Base-by-base conservation (phyloP, 495 filamentous ascomycete genomes). In the Penicillium bovifimosum region DNA sequence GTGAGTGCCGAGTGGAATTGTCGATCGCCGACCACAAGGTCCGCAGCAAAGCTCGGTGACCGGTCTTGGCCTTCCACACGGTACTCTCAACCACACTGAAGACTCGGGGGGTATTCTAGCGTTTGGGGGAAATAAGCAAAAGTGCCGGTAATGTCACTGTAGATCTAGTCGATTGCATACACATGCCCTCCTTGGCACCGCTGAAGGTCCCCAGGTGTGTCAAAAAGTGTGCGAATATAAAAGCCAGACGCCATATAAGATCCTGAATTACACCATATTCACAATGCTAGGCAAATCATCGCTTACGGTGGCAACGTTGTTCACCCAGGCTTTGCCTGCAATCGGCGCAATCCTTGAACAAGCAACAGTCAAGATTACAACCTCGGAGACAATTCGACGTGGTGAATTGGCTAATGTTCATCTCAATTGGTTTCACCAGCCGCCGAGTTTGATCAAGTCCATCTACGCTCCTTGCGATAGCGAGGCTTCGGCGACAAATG, bases 401-500 rank as follows among this genome's bases (percentile, higher is more conserved):
- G 53, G 53, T 14, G 47, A 52, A 26, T 28, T 56, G 28, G 47
- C 53, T 8, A 56, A 56, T 31, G 28, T 56, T 13, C 26, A 56
- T 38, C 34, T 56, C 9, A 9, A 47, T 18, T 56, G 53, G 53
- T 6, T 9, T 18, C 8, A 18, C 1, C 17, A 33, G 2, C 11
- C 34, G 10, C 41, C 53, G 1, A 51, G 18, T 10, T 3, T 16
- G 13, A 51, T 56, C 13, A 52, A 51, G 17, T 35, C 53, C 4
- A 18, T 28, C 10, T 56, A 47, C 26, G 41, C 35, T 0, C 40
- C 53, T 2, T 56, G 53, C 27, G 26, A 20, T 9, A 8, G 13
- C 2, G 33, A 38, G 18, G 2, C 31, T 24, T 28, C 13, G 5
- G 13, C 28, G 18, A 31, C 18, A 9, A 28, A 36, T 1, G 41